These are phyloP conservation scores for Cetraspora pellucida DNA, from an alignment of 192 early-diverging fungal genomes.

Conservation along the genomic window DNA sequence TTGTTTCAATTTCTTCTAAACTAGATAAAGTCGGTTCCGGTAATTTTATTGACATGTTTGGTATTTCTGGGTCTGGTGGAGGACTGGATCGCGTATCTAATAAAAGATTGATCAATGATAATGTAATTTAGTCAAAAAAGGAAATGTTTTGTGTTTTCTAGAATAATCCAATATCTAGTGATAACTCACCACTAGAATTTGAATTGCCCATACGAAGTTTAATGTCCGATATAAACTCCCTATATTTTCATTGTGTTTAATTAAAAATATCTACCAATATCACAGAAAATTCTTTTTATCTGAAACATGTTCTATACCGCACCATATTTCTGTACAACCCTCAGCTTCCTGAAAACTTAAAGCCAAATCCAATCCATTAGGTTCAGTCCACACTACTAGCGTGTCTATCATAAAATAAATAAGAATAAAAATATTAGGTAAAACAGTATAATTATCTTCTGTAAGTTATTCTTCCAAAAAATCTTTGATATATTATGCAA, in stretches of 20 bases:
- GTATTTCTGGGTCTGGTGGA: background rate
- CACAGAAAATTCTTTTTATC: background rate
- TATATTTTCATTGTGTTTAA: background rate
- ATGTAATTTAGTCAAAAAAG: background rate
- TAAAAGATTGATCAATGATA: background rate
- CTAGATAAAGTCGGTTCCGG: constrained; percentile 73
- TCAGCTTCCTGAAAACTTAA: constrained; percentile 90
- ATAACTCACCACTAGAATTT: background rate
- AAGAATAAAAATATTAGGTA: constrained; percentile 8
- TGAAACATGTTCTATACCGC: background rate
- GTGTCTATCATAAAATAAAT: constrained; percentile 64
- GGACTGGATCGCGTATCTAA: background rate
- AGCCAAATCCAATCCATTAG: constrained; percentile 77
- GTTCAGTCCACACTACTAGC: constrained; percentile 91
- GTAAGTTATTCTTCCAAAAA: too few relatives aligned
- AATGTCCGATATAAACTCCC: background rate
- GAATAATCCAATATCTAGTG: background rate
- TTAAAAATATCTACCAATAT: too few relatives aligned
- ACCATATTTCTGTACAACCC: constrained; percentile 75
- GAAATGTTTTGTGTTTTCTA: too few relatives aligned
- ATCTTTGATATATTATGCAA: too few relatives aligned
- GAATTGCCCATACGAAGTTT: background rate
- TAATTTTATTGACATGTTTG: constrained; percentile 38
- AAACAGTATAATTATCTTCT: background rate
- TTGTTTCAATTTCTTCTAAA: constrained; percentile 69